Evolutionary conservation across 805 yeast species (phyloP), one percentile per base, ranked within the genome.

Genomic region (Saccharomycopsis olivae): DNA sequence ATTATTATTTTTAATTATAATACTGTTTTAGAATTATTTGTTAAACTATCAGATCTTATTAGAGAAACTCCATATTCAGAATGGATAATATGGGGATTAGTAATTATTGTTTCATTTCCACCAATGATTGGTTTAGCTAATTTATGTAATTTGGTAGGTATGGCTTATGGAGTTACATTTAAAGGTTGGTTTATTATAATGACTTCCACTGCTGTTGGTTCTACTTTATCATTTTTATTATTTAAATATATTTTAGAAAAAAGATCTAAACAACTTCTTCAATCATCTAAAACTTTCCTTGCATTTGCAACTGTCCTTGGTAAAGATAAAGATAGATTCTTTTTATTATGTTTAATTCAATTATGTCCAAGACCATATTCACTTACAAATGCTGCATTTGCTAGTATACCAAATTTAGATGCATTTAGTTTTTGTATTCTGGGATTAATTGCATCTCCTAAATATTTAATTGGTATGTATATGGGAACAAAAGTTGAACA

Each of bases 341-440:
- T 76, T 47, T 59, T 92, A 18, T 58, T 89, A 39, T 71, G 81
- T 38, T 64, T 89, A 53, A 69, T 89, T 21, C 66, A 96, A 40
- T 58, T 89, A 42, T 86, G 96, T 50, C 98, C 98, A 1, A 69
- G 89, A 51, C 97, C 97, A 0, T 92, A 87, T 55, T 86, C 96
- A 2, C 62, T 89, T 24, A 79, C 92, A 0, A 89, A 89, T 53
- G 96, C 96, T 3, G 96, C 95, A 0, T 66, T 92, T 49, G 92
- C 95, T 8, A 79, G 94, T 2, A 72, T 89, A 11, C 95, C 94
- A 0, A 81, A 84, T 14, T 67, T 89, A 10, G 65, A 78, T 0
- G 60, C 77, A 2, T 46, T 58, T 31, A 74, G 76, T 19, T 89
- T 81, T 56, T 62, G 77, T 2, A 53, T 78, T 24, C 95, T 96